phyloP scores from a whole-genome alignment of 2,329 filamentous ascomycete species.

The Penicillium sp. region DNA sequence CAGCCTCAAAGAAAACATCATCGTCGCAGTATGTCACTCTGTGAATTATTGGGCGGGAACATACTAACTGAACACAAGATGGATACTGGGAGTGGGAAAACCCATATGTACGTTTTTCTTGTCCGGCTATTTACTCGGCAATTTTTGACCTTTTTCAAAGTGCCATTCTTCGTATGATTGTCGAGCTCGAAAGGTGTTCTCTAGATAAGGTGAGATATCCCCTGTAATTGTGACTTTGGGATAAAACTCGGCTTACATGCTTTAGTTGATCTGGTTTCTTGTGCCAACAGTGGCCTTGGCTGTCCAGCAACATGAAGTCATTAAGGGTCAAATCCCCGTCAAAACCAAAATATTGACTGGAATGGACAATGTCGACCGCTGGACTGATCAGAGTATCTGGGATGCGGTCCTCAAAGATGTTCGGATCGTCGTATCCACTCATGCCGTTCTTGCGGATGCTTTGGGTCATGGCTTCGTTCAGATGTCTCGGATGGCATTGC shows the following conservation, averaged over 20 bases:
- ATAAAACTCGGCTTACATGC: background rate
- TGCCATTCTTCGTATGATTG: conserved; percentile 67
- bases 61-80: conserved; percentile 53
- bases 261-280: conserved; percentile 67
- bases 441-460: conserved; percentile 73
- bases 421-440: conserved; percentile 75
- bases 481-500: conserved; percentile 63
- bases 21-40: conserved; percentile 61
- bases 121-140: background rate
- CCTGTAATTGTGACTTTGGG: background rate
- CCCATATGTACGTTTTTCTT: conserved; percentile 63
- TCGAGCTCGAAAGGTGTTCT: conserved; percentile 60
- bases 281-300: conserved; percentile 70
- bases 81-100: conserved; percentile 80
- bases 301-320: conserved; percentile 64
- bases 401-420: conserved; percentile 64
- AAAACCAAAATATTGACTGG: conserved; percentile 67
- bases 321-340: conserved; percentile 62
- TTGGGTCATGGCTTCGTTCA: conserved; percentile 72
- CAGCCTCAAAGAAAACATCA: conserved; percentile 69
- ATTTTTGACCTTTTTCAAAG: conserved; percentile 32
- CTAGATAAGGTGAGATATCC: conserved; percentile 56
- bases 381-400: conserved; percentile 71
- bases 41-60: background rate
- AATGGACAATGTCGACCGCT: conserved; percentile 69